Evolutionary conservation across 371 early-diverging fungal genomes (phyloP).

Genomic region (Circinella minor): DNA sequence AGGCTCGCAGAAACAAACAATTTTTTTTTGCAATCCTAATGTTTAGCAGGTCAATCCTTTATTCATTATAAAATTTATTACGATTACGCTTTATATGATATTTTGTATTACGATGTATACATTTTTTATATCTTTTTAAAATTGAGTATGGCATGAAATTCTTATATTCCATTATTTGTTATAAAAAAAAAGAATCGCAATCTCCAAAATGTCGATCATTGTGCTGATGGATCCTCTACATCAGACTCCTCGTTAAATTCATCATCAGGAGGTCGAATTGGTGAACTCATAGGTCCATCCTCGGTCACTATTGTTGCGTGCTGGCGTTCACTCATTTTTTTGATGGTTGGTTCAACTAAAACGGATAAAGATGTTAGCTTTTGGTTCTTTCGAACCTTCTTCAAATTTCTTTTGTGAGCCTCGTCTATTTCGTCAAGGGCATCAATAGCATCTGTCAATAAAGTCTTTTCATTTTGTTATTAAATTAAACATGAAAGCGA

Average conservation of each 20-base stretch:
- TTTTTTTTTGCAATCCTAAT: too few relatives aligned
- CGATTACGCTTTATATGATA: too few relatives aligned
- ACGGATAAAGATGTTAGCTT: not conserved
- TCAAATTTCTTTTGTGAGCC: not conserved
- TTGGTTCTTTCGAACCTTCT: not conserved
- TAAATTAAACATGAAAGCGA: not conserved
- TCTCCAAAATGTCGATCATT: too few relatives aligned
- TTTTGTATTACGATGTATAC: too few relatives aligned
- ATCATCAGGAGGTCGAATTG: not conserved
- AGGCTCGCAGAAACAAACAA: too few relatives aligned
- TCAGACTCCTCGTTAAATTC: not conserved
- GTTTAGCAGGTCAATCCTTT: too few relatives aligned
- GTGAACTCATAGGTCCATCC: not conserved
- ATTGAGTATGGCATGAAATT: too few relatives aligned
- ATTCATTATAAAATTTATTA: too few relatives aligned
- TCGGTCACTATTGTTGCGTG: constrained; percentile 3
- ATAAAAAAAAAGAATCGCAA: too few relatives aligned
- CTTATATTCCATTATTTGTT: too few relatives aligned
- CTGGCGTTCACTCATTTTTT: not conserved
- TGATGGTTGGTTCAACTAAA: not conserved
- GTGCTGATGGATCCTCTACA: too few relatives aligned
- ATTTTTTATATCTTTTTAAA: too few relatives aligned
- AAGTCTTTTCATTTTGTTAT: not conserved
- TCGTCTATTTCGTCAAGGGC: not conserved
- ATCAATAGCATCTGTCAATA: not conserved